Percentiles rank a stretch among this genome's conserved stretches.
phyloP scores from a whole-genome alignment of 257 asterid genomes.

The Apocynum venetum region DNA sequence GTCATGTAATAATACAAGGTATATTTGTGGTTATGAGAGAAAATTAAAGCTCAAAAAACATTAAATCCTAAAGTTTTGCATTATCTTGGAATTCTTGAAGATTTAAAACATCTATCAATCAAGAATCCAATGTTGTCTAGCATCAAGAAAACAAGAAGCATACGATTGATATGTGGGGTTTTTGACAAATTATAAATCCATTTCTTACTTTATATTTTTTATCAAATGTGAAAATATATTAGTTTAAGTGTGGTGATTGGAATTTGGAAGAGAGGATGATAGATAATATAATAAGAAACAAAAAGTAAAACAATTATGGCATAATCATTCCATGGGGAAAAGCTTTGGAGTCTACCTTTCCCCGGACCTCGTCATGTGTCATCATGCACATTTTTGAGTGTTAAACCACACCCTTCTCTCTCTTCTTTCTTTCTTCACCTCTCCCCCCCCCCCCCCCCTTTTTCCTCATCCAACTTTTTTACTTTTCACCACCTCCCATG shows the following conservation, averaged over 20 bases:
- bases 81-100: background rate
- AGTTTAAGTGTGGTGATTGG: conserved; percentile 9
- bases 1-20: too few relatives aligned
- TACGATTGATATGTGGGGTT: conserved; percentile 29
- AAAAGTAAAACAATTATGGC: conserved; percentile 75
- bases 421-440: background rate
- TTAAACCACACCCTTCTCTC: background rate
- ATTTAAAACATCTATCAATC: conserved; percentile 1
- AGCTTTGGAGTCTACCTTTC: conserved; percentile 42
- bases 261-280: conserved; percentile 28
- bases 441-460: too few relatives aligned
- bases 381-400: conserved; percentile 45
- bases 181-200: conserved; percentile 23
- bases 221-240: too few relatives aligned
- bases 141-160: conserved; percentile 20
- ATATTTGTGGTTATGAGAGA: too few relatives aligned
- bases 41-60: background rate
- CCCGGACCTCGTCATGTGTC: conserved; percentile 60
- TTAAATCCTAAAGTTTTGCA: background rate
- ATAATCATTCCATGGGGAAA: conserved; percentile 80
- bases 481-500: conserved; percentile 44
- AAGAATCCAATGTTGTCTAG: conserved; percentile 11
- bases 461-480: conserved; percentile 7
- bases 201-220: background rate
- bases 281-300: conserved; percentile 29